Percentiles rank a stretch among this genome's conserved stretches.
phyloP scores from a whole-genome alignment of 73 alveolate genomes.

The Paramecium primaurelia region DNA sequence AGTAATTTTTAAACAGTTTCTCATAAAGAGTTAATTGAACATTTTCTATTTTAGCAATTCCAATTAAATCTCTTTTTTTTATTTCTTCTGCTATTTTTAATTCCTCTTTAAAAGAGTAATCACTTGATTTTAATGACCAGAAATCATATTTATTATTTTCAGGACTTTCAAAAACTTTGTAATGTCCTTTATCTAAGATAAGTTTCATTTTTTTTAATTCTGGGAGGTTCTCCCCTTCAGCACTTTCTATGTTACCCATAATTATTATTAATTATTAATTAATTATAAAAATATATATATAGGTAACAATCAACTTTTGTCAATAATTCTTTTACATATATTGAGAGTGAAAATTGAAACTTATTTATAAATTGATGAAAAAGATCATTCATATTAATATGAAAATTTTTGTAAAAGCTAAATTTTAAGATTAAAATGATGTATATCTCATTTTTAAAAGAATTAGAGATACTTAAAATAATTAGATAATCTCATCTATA shows the following conservation, averaged over 20 bases:
- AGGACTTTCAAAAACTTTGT: background rate
- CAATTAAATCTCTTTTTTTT: background rate
- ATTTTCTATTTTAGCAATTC: background rate
- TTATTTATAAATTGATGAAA: background rate
- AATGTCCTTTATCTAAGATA: background rate
- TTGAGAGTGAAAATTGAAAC: background rate
- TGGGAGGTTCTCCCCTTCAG: background rate
- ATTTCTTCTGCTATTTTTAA: background rate
- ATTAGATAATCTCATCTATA: constrained; percentile 81
- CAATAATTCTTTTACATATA: background rate
- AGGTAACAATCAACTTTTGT: background rate
- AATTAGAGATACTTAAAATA: constrained; percentile 72
- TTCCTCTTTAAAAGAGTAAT: background rate
- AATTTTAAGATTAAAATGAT: constrained; percentile 77
- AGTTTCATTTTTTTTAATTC: background rate
- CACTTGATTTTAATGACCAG: background rate
- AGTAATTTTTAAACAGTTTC: background rate
- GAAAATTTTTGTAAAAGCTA: constrained; percentile 77
- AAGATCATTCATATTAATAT: no score
- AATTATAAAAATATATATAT: background rate
- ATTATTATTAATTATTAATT: background rate
- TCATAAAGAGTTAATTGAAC: background rate
- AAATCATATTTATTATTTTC: background rate
- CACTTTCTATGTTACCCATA: background rate
- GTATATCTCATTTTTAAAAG: constrained; percentile 76